phyloP scores from a whole-genome alignment of 441 rosid genomes.

The Erodium texanum region DNA sequence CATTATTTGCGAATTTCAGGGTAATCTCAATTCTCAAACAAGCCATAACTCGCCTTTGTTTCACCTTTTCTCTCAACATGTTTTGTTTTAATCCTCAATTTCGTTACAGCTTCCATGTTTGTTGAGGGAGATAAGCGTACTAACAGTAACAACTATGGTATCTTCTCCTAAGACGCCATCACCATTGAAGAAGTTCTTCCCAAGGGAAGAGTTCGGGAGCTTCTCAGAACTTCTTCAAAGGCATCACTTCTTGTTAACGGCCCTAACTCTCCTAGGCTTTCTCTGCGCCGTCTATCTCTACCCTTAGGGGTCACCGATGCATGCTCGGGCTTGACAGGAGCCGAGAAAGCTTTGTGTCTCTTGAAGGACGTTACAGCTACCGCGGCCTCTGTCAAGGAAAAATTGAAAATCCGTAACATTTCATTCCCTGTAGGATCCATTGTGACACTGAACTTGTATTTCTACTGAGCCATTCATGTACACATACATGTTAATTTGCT shows the following conservation, averaged over 20 bases:
- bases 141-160: conserved; percentile 7
- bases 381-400: conserved; percentile 9
- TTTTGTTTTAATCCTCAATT: too few species aligned
- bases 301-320: conserved; percentile 15
- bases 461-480: too few species aligned
- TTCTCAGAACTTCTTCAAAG: conserved; percentile 17
- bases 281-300: conserved; percentile 24
- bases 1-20: too few species aligned
- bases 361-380: conserved; percentile 12
- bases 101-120: too few species aligned
- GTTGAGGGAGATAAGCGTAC: too few species aligned
- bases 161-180: conserved; percentile 22
- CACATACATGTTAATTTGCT: too few species aligned
- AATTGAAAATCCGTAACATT: conserved; percentile 7
- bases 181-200: conserved; percentile 17
- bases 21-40: too few species aligned
- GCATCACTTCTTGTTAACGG: conserved; percentile 21
- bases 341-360: conserved; percentile 10
- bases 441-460: too few species aligned
- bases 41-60: too few species aligned
- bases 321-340: conserved; percentile 18
- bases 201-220: conserved; percentile 23
- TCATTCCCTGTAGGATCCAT: too few species aligned
- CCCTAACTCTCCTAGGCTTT: conserved; percentile 15
- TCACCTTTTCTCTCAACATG: too few species aligned